These are phyloP conservation scores for Tylopilus plumbeoviolaceoides DNA, from an alignment of 768 basidiomycete species.

Conservation along the genomic window DNA sequence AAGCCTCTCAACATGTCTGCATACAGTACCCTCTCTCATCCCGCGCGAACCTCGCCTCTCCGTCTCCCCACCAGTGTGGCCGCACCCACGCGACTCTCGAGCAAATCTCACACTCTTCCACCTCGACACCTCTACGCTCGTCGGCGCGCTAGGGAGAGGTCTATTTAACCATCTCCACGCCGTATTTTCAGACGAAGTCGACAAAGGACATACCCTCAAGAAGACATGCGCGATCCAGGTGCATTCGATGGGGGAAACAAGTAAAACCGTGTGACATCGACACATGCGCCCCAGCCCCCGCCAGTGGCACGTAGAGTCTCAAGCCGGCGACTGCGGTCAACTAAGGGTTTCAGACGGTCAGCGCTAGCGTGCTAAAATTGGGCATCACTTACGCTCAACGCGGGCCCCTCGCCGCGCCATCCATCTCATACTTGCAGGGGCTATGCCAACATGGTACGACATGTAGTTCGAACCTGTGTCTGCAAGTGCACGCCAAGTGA, in stretches of 20 bases:
- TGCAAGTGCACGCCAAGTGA: background rate
- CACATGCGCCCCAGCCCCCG: too few species aligned
- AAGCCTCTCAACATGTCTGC: slow-evolving; percentile 47
- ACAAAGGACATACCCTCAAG: slow-evolving; percentile 86
- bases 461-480: background rate
- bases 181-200: slow-evolving; percentile 71
- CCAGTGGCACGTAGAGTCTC: too few species aligned
- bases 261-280: too few species aligned
- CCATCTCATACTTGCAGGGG: background rate
- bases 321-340: background rate
- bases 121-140: slow-evolving; percentile 29
- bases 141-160: slow-evolving; percentile 28
- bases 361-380: background rate
- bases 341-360: background rate
- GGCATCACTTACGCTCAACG: background rate
- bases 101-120: slow-evolving; percentile 34
- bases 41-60: slow-evolving; percentile 25
- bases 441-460: background rate
- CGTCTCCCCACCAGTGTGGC: slow-evolving; percentile 49
- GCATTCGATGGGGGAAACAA: slow-evolving; percentile 43
- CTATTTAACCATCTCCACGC: slow-evolving; percentile 56
- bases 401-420: background rate
- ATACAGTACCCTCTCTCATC: slow-evolving; percentile 57
- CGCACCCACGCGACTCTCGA: slow-evolving; percentile 23
- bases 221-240: slow-evolving; percentile 48